Percentiles rank a stretch among this genome's conserved stretches.
phyloP scores from a whole-genome alignment of 139 green algal species.

The Mesotaenium endlicherianum region DNA sequence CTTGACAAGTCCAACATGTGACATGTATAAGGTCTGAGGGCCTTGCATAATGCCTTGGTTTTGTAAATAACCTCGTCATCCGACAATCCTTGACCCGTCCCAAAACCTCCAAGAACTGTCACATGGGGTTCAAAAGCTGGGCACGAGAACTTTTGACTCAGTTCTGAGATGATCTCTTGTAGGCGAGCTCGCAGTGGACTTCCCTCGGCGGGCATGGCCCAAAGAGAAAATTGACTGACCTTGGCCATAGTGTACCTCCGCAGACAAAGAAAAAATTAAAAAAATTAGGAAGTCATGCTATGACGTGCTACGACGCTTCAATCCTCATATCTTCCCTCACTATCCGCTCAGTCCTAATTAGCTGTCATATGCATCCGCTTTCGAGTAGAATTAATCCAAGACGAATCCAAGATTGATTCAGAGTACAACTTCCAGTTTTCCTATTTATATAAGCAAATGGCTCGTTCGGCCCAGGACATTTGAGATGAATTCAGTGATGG shows the following conservation, averaged over 20 bases:
- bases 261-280: background rate
- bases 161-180: background rate
- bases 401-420: too few species aligned
- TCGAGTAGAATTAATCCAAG: background rate
- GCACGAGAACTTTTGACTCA: background rate
- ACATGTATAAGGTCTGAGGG: slow-evolving; percentile 10
- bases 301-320: background rate
- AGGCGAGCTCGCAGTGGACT: background rate
- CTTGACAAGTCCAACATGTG: slow-evolving; percentile 4
- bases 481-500: too few species aligned
- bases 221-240: slow-evolving; percentile 29
- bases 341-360: background rate
- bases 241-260: background rate
- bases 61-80: background rate
- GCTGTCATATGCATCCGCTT: background rate
- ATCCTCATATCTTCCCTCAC: background rate
- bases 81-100: background rate
- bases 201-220: slow-evolving; percentile 17
- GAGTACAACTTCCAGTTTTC: too few species aligned
- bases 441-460: too few species aligned
- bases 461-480: too few species aligned
- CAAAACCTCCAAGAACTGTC: slow-evolving; percentile 30
- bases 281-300: too few species aligned
- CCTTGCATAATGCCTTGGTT: background rate
- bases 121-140: slow-evolving; percentile 30